A percentile compares a stretch with the other conserved stretches of the same genome.
Conservation (phyloP, 2,329 filamentous ascomycete genomes). For the Fusarium anguioides region DNA sequence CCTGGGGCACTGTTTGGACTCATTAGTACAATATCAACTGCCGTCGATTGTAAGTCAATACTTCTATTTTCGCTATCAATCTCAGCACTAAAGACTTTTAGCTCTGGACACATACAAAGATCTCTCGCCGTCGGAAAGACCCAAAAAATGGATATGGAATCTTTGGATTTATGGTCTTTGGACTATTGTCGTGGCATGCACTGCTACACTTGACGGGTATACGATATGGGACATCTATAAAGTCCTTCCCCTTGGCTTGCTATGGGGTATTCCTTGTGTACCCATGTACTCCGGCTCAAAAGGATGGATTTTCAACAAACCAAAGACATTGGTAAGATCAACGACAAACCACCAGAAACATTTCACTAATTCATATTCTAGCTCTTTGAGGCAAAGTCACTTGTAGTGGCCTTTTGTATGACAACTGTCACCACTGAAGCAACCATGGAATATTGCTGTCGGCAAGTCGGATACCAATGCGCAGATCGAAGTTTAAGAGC, state of each 20-base stretch:
- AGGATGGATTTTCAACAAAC: conserved; percentile 8
- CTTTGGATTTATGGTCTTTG: conserved; percentile 10
- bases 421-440: conserved; percentile 13
- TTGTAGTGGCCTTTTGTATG: conserved; percentile 22
- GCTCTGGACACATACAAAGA: conserved; percentile 30
- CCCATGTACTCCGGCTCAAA: neutral
- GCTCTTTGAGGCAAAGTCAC: conserved; percentile 21
- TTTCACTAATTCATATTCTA: neutral
- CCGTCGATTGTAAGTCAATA: conserved; percentile 6
- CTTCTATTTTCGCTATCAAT: neutral
- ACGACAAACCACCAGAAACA: fast-evolving
- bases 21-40: conserved; percentile 16
- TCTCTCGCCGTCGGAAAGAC: neutral
- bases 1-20: conserved; percentile 13
- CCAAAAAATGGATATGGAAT: conserved; percentile 16
- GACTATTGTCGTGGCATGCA: neutral
- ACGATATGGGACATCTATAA: conserved; percentile 23
- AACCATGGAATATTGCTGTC: conserved; percentile 19
- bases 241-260: conserved; percentile 19
- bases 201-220: neutral
- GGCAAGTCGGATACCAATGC: conserved; percentile 1
- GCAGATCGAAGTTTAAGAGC: neutral
- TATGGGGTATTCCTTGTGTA: conserved; percentile 23
- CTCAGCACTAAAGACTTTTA: neutral
- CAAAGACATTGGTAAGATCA: conserved; percentile 16